Evolutionary conservation across 2,329 filamentous ascomycete genomes (phyloP), one percentile per base, ranked within the genome.

Genomic region (Diplodia scrobiculata): DNA sequence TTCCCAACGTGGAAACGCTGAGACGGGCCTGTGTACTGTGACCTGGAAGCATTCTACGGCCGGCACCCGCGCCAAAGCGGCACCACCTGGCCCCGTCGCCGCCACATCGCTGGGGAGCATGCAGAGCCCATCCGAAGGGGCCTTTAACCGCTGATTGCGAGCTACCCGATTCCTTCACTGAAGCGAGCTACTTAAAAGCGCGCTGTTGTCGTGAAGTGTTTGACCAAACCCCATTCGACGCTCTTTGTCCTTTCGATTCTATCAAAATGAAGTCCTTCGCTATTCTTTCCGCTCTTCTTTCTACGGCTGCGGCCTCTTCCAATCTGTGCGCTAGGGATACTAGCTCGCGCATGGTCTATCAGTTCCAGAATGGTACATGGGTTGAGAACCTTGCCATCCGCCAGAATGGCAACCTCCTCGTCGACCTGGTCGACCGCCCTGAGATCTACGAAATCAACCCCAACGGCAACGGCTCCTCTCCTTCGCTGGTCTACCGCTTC

Each of bases 321-420:
- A 29, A 6, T 4, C 38, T 48, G 4, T 1, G 25, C 17, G 27
- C 38, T 27, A 25, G 55, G 14, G 41, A 60, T 11, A 25, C 34
- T 13, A 55, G 7, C 17, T 25, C 52, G 54, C 63, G 50, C 27
- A 70, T 64, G 17, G 21, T 75, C 38, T 68, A 74, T 55, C 68
- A 73, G 54, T 75, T 75, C 54, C 62, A 69, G 3, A 21, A 60
- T 7, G 72, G 72, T 36, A 73, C 71, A 13, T 75, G 72, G 72
- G 66, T 74, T 45, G 79, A 80, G 67, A 80, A 80, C 63, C 69
- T 80, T 27, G 75, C 73, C 9, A 66, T 77, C 2, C 76, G 74
- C 21, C 60, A 71, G n/a, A 78, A 78, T 53, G 76, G 76, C 14
- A 71, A 76, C 29, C 68, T 80, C n/a, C 72, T 80, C 34, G 72